Conservation (phyloP, 225 moss, liverwort and hornwort species). For the Sphagnum contortum region DNA sequence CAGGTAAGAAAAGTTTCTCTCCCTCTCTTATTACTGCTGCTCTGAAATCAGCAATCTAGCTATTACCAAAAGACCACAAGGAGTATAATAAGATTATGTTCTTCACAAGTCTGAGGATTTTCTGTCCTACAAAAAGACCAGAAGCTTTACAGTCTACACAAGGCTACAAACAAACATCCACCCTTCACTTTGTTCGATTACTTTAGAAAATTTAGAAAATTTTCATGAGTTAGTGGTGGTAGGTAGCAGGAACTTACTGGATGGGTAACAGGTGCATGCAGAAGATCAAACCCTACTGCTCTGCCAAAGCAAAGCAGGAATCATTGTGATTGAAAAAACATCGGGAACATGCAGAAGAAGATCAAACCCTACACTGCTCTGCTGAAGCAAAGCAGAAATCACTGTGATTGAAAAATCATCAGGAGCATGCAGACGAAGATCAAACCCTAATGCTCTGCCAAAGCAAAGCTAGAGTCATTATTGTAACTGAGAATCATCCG, state of each 20-base stretch:
- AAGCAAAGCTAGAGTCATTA: constrained; percentile 11
- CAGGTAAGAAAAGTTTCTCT: neutral
- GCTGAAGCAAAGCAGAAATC: constrained; percentile 22
- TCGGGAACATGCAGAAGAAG: constrained; percentile 58
- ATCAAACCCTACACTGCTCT: constrained; percentile 86
- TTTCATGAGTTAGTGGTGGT: too few species aligned
- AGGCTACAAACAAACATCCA: too few species aligned
- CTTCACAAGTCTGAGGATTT: too few species aligned
- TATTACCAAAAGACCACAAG: too few species aligned
- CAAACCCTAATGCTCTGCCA: constrained; percentile 90
- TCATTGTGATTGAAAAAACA: constrained; percentile 51
- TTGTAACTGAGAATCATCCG: constrained; percentile 54
- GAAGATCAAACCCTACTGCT: constrained; percentile 85
- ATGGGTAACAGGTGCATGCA: constrained; percentile 69
- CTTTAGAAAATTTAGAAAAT: too few species aligned
- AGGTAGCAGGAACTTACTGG: constrained; percentile 41
- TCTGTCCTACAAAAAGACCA: too few species aligned
- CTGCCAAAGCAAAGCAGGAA: constrained; percentile 33
- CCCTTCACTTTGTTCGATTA: too few species aligned
- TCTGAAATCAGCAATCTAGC: too few species aligned
- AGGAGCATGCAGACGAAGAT: constrained; percentile 61
- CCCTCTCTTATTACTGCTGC: too few species aligned
- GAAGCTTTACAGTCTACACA: too few species aligned
- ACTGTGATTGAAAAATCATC: constrained; percentile 57
- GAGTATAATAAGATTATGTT: too few species aligned